Evolutionary conservation across 495 filamentous ascomycete species (phyloP), one percentile per base, ranked within the genome.

Genomic region (Polyplosphaeria fusca): DNA sequence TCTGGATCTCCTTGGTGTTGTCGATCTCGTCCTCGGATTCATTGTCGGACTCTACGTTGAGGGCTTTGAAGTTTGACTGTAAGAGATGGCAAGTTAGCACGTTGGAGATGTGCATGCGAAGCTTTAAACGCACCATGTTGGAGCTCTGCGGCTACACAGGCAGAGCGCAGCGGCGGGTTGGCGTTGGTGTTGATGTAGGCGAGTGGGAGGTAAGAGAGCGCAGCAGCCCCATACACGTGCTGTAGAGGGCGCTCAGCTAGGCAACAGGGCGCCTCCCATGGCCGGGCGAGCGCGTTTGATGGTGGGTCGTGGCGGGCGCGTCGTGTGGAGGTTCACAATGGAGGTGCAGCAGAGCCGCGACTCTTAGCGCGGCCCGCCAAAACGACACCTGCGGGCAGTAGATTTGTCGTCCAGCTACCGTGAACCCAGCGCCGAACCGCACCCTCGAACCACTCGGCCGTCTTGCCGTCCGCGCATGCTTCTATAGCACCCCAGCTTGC

Each of bases 11-110:
- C 73, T 88, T 91, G 40, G 91, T 96, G 57, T 92, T 89, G 64
- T 99, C 93, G 66, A 95, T 73, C 71, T 96, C 93, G 64, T 93
- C 89, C 60, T 95, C 89, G 60, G 85, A 77, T 47, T 86, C 88
- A 58, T 93, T 88, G 66, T 96, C 93, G 5, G 89, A 89, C 66
- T 95, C 90, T 67, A 96, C 81, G 61, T 97, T 97, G 68, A 96
- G 79, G 39, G 93, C 87, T 32, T 83, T 82, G 68, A 90, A 96
- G 61, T 79, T 71, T 38, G 83, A 76, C 84, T 68, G 26, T 42
- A 18, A 5, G 39, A 20, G 5, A 18, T 11, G 18, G 9, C 39
- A 7, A 19, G 39, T 42, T 18, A 42, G 39, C 39, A 25, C 16
- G 4, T 42, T 1, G 41, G 19, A 19, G 22, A 32, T 24, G 44